Evolutionary conservation across 192 early-diverging fungal genomes (phyloP).

Genomic region (Backusella liffmaniae): DNA sequence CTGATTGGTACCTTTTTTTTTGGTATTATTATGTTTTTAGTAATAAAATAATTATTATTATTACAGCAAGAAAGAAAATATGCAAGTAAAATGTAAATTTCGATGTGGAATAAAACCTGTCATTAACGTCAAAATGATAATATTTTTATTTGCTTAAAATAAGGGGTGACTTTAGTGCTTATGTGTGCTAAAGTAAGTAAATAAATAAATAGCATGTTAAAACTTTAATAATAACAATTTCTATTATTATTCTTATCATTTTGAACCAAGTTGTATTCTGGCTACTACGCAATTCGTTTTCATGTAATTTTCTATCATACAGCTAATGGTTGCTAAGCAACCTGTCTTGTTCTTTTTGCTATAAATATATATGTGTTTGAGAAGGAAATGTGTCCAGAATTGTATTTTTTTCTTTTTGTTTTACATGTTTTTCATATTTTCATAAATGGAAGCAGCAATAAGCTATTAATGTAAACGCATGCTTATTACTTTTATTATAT

Average conservation of each 20-base stretch:
- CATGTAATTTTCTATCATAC: background rate
- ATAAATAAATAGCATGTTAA: background rate
- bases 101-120: background rate
- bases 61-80: constrained; percentile 1
- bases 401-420: background rate
- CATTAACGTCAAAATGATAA: constrained; percentile 10
- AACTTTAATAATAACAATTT: background rate
- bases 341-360: background rate
- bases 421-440: background rate
- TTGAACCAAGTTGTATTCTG: background rate
- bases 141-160: background rate
- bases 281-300: background rate
- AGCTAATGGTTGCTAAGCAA: background rate
- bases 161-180: background rate
- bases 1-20: background rate
- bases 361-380: background rate
- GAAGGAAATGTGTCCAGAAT: too few species aligned
- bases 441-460: background rate
- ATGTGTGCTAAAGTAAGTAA: constrained; percentile 9
- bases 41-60: background rate
- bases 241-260: background rate
- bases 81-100: constrained; percentile 5
- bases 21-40: background rate
- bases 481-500: background rate
- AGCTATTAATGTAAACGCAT: background rate